phyloP scores from a whole-genome alignment of 495 filamentous ascomycete genomes.

The Elasticomyces elasticus region DNA sequence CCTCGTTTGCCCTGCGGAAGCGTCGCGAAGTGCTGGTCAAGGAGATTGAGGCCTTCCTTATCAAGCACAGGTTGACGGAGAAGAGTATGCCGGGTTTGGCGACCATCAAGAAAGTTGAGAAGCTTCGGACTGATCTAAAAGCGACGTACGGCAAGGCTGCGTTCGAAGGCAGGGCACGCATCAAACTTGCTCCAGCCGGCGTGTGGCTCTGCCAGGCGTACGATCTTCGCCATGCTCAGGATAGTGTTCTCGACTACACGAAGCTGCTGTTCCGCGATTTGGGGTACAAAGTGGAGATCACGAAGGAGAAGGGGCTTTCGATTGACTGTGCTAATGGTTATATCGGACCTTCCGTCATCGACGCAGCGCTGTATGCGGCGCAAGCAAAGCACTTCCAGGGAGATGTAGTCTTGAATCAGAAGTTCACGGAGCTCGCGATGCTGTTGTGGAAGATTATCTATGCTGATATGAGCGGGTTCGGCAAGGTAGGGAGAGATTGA shows the following conservation, averaged over 20 bases:
- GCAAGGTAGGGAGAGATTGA: neutral
- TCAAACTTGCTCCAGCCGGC: neutral
- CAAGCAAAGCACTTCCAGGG: neutral
- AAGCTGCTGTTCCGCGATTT: neutral
- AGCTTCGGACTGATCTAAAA: neutral
- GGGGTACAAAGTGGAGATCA: neutral
- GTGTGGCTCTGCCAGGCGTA: neutral
- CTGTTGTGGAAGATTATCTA: neutral
- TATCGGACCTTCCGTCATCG: neutral
- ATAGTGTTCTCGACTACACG: neutral
- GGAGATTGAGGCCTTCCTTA: neutral
- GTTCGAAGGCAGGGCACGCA: neutral
- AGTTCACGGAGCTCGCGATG: neutral
- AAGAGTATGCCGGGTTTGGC: neutral
- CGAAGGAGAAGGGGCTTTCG: neutral
- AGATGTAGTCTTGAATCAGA: neutral
- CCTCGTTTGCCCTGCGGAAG: neutral
- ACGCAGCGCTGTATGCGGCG: neutral
- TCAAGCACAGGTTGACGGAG: neutral
- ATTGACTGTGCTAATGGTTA: neutral
- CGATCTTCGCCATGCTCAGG: neutral
- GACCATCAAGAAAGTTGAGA: neutral
- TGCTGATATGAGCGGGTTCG: neutral
- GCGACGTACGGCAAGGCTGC: neutral
- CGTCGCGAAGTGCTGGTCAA: neutral